These are phyloP conservation scores for Aspergillus fischeri DNA, from an alignment of 2,329 filamentous ascomycete genomes.

Conservation along the genomic window DNA sequence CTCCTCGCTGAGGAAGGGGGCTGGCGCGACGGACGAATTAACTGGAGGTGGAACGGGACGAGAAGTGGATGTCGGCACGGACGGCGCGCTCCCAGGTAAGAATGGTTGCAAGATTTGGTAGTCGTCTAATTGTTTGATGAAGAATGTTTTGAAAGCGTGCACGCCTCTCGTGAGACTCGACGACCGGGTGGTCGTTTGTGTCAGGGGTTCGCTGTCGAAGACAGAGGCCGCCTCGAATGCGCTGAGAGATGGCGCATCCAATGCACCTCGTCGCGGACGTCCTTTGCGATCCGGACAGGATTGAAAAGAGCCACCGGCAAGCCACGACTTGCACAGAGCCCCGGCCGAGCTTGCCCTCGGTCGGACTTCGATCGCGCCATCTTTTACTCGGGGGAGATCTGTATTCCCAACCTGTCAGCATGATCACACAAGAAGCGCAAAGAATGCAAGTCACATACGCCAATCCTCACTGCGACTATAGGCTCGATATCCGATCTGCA, in stretches of 20 bases:
- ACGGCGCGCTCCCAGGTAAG: constrained; percentile 14
- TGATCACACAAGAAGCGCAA: not conserved
- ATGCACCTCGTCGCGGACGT: constrained; percentile 8
- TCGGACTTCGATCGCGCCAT: constrained; percentile 15
- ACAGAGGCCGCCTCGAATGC: constrained; percentile 17
- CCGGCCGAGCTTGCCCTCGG: constrained; percentile 13
- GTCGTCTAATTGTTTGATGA: constrained; percentile 27
- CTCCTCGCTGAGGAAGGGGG: constrained; percentile 5
- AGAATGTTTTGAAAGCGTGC: constrained; percentile 28
- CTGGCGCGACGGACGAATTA: constrained; percentile 11
- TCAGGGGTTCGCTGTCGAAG: constrained; percentile 16
- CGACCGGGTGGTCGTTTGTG: constrained; percentile 16
- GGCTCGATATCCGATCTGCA: constrained; percentile 26
- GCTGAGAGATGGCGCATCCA: constrained; percentile 12
- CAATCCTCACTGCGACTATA: constrained; percentile 19
- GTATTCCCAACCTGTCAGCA: not conserved
- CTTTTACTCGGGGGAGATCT: constrained; percentile 27
- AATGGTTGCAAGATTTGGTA: constrained; percentile 21
- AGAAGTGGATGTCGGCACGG: constrained; percentile 4
- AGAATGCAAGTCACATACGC: constrained; percentile 20
- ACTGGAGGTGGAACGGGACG: constrained; percentile 7
- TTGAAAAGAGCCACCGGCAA: constrained; percentile 8
- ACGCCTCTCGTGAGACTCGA: constrained; percentile 26
- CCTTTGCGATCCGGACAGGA: constrained; percentile 8
- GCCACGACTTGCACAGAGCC: constrained; percentile 16